phyloP scores from a whole-genome alignment of 129 eudicot genomes.

The Ambrosia trifida region DNA sequence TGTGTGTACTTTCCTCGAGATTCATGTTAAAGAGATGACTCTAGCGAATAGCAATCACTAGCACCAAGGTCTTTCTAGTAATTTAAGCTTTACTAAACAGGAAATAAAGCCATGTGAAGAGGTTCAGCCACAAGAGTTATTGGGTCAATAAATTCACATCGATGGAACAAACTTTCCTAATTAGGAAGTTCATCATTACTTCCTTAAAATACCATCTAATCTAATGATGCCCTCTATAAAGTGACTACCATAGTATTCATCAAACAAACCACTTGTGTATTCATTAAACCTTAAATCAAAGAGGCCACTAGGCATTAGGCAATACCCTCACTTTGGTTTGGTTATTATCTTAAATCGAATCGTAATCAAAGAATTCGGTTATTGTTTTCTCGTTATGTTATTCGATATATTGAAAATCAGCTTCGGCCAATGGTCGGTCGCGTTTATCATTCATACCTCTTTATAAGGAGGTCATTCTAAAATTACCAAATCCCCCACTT shows the following conservation, averaged over 20 bases:
- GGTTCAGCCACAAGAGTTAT: not conserved
- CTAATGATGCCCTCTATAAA: not conserved
- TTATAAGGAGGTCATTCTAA: too few species aligned
- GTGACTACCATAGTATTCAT: not conserved
- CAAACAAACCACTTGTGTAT: too few species aligned
- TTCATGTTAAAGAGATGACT: constrained; percentile 39
- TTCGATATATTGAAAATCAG: too few species aligned
- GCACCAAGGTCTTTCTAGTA: constrained; percentile 1
- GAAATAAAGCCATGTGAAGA: constrained; percentile 6
- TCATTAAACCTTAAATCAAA: too few species aligned
- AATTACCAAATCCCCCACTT: too few species aligned
- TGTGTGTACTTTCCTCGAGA: constrained; percentile 58
- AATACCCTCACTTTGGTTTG: too few species aligned
- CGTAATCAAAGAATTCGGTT: too few species aligned
- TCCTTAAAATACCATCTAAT: not conserved
- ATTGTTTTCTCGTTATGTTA: too few species aligned
- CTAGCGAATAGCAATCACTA: not conserved
- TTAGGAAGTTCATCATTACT: constrained; percentile 12
- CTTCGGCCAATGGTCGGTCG: too few species aligned
- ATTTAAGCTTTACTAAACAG: not conserved
- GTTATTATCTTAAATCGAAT: too few species aligned
- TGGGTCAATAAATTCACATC: not conserved
- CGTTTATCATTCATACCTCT: too few species aligned
- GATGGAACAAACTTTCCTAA: not conserved
- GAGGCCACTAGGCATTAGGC: too few species aligned